Percentiles rank a stretch among this genome's conserved stretches.
phyloP scores from a whole-genome alignment of 2,329 filamentous ascomycete genomes.

The Pseudopyricularia javanii region DNA sequence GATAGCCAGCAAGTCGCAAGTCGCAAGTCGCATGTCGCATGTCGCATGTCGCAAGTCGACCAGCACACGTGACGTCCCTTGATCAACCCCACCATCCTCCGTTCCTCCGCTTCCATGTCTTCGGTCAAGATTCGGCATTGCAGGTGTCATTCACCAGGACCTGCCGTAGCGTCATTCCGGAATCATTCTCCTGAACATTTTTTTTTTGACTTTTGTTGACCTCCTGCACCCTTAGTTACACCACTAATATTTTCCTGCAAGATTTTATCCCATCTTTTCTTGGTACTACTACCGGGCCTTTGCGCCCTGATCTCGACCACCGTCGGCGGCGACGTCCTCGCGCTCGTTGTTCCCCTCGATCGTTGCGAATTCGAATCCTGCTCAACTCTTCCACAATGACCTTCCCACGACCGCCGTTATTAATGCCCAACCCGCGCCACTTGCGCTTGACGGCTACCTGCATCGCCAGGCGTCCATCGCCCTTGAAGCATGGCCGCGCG shows the following conservation, averaged over 20 bases:
- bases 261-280: neutral
- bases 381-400: neutral
- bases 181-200: neutral
- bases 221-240: neutral
- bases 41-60: too few species aligned
- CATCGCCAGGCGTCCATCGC: neutral
- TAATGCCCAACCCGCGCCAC: neutral
- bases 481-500: neutral
- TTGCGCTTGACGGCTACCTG: neutral
- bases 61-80: neutral
- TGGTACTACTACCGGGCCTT: neutral
- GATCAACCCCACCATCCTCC: neutral
- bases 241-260: neutral
- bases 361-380: constrained; percentile 4
- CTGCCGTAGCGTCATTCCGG: neutral
- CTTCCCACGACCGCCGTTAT: neutral
- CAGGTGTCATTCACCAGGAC: neutral
- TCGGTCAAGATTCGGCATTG: neutral
- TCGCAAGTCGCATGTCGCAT: too few species aligned
- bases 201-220: neutral
- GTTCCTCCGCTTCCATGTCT: neutral
- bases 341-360: constrained; percentile 6
- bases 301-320: neutral
- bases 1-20: too few species aligned
- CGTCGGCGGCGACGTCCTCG: neutral